phyloP scores from a whole-genome alignment of 768 basidiomycete genomes.

The Inosperma sp. region DNA sequence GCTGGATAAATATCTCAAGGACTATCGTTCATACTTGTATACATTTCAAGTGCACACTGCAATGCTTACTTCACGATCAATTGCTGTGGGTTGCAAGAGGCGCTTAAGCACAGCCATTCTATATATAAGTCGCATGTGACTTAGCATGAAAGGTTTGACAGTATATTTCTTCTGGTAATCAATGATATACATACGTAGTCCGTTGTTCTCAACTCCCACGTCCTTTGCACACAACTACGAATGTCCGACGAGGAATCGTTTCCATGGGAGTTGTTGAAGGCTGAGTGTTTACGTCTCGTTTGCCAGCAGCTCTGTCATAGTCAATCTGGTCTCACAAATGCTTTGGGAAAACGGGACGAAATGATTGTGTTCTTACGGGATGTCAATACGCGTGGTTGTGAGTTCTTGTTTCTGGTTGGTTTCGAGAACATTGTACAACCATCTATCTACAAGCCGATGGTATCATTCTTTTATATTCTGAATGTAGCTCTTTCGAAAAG shows the following conservation, averaged over 20 bases:
- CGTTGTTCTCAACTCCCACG: too few relatives aligned
- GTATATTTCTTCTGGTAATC: too few relatives aligned
- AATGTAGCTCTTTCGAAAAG: background rate
- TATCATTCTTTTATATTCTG: background rate
- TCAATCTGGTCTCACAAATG: conserved; percentile 9
- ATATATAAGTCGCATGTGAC: too few relatives aligned
- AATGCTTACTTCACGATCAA: background rate
- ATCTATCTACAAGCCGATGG: conserved; percentile 3
- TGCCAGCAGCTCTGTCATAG: conserved; percentile 20
- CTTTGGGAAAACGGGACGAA: conserved; percentile 19
- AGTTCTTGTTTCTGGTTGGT: conserved; percentile 6
- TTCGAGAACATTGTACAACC: background rate
- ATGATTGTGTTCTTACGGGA: conserved; percentile 25
- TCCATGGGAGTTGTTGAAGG: conserved; percentile 25
- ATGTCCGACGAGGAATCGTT: conserved; percentile 5
- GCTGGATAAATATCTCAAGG: background rate
- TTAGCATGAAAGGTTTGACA: too few relatives aligned
- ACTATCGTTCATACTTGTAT: background rate
- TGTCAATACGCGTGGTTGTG: conserved; percentile 22
- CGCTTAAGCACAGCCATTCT: too few relatives aligned
- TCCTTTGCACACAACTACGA: too few relatives aligned
- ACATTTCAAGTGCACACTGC: background rate
- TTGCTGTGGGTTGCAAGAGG: too few relatives aligned
- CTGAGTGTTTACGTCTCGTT: conserved; percentile 24
- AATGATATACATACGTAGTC: too few relatives aligned